phyloP scores from a whole-genome alignment of 2,329 filamentous ascomycete genomes.

The Aspergillus hiratsukae region DNA sequence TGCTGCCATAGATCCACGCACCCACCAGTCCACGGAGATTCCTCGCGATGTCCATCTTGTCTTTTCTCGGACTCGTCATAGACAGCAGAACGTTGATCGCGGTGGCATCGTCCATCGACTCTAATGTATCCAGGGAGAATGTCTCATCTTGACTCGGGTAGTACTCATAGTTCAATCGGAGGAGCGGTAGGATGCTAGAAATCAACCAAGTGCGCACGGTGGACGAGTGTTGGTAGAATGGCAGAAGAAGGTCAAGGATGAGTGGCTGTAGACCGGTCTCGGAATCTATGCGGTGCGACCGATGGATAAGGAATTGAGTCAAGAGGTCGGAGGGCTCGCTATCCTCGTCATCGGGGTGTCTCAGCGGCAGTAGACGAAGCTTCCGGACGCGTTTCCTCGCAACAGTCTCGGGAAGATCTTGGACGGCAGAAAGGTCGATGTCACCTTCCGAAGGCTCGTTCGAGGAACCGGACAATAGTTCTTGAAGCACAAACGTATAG shows the following conservation, averaged over 20 bases:
- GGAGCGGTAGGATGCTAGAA: constrained; percentile 54
- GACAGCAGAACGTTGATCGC: constrained; percentile 53
- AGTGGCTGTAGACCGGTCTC: constrained; percentile 56
- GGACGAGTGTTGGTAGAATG: constrained; percentile 53
- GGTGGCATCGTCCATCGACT: constrained; percentile 46
- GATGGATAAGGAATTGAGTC: constrained; percentile 56
- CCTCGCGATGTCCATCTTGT: constrained; percentile 41
- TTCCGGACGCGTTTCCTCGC: constrained; percentile 51
- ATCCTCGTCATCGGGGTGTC: constrained; percentile 41
- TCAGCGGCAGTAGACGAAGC: constrained; percentile 49
- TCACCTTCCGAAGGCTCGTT: constrained; percentile 23
- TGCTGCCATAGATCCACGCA: constrained; percentile 60
- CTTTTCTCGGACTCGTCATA: constrained; percentile 32
- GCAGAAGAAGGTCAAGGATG: constrained; percentile 52
- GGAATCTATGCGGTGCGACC: constrained; percentile 55
- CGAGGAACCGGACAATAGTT: constrained; percentile 38
- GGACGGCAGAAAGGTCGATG: constrained; percentile 46
- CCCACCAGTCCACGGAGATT: constrained; percentile 57
- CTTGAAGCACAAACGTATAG: constrained; percentile 47
- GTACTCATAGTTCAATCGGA: constrained; percentile 60
- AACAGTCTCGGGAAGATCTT: constrained; percentile 44
- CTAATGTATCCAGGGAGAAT: constrained; percentile 49
- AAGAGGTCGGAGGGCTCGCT: constrained; percentile 45
- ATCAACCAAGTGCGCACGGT: constrained; percentile 57
- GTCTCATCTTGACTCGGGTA: constrained; percentile 48